These are phyloP conservation scores for Papiliotrema laurentii DNA, from an alignment of 1,284 basidiomycete genomes.

Conservation along the genomic window DNA sequence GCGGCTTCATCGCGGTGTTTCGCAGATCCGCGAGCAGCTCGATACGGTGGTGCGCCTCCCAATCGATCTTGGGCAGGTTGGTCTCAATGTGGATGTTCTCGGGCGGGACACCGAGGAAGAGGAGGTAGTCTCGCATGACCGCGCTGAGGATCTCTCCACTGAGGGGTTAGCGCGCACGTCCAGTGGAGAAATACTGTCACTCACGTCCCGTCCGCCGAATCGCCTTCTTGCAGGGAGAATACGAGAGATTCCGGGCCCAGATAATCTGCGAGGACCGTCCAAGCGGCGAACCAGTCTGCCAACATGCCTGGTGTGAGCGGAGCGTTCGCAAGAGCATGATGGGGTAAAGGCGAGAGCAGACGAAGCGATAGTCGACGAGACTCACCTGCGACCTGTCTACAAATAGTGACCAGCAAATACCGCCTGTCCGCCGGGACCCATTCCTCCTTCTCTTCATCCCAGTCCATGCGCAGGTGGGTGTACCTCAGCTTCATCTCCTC, in stretches of 20 bases:
- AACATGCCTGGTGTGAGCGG: constrained; percentile 27
- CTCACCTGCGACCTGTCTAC: constrained; percentile 41
- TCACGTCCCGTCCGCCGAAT: constrained; percentile 38
- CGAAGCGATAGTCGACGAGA: not conserved
- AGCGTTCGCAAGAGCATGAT: not conserved
- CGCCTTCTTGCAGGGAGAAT: constrained; percentile 40
- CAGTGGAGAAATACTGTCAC: constrained; percentile 1
- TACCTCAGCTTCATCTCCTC: constrained; percentile 31
- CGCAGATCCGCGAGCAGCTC: constrained; percentile 46
- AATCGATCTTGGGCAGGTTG: constrained; percentile 32
- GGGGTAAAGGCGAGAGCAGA: no score
- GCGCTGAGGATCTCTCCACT: constrained; percentile 34
- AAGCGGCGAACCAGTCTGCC: constrained; percentile 43
- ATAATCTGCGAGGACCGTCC: constrained; percentile 43
- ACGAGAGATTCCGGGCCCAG: constrained; percentile 39
- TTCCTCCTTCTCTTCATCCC: constrained; percentile 21
- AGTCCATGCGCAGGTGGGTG: constrained; percentile 31
- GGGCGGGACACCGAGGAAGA: constrained; percentile 42
- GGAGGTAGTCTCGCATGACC: constrained; percentile 36
- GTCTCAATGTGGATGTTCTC: constrained; percentile 39
- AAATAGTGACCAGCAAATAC: constrained; percentile 35
- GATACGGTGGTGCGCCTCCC: constrained; percentile 45
- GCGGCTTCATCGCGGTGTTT: constrained; percentile 46
- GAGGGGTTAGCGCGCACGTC: not conserved
- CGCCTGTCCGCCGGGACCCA: constrained; percentile 30